Conservation (phyloP, 2,329 filamentous ascomycete species). For the Hortaea sp. region DNA sequence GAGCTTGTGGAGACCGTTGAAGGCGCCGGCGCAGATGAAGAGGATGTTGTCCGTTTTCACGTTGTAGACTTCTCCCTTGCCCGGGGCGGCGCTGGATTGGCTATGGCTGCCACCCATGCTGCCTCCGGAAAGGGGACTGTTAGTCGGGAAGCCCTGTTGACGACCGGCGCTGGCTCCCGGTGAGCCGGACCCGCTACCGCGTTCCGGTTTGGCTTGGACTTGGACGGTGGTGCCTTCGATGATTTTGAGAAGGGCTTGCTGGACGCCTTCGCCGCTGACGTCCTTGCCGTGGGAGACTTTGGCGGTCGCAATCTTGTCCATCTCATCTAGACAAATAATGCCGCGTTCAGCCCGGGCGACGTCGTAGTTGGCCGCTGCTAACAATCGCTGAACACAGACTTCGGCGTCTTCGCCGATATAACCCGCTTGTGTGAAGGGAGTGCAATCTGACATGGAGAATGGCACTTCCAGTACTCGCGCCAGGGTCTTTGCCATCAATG, state of each 20-base stretch:
- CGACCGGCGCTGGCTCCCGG: slow-evolving; percentile 6
- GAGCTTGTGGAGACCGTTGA: slow-evolving; percentile 81
- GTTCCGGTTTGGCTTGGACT: slow-evolving; percentile 74
- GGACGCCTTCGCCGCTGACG: slow-evolving; percentile 90
- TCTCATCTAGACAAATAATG: slow-evolving; percentile 92
- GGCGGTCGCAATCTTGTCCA: slow-evolving; percentile 89
- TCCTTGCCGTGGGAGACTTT: slow-evolving; percentile 85
- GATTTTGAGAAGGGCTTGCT: slow-evolving; percentile 90
- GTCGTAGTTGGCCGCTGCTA: slow-evolving; percentile 86
- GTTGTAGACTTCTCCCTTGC: slow-evolving; percentile 52
- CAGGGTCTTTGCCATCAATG: slow-evolving; percentile 84
- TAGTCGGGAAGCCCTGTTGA: slow-evolving; percentile 21
- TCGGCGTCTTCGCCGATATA: slow-evolving; percentile 99
- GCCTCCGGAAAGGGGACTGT: slow-evolving; percentile 28
- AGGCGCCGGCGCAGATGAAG: slow-evolving; percentile 93
- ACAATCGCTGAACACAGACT: slow-evolving; percentile 77
- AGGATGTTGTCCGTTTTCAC: slow-evolving; percentile 93
- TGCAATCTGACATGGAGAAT: slow-evolving; percentile 92
- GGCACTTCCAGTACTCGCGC: slow-evolving; percentile 90
- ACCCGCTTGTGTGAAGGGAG: slow-evolving; percentile 88
- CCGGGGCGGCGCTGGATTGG: slow-evolving; percentile 13
- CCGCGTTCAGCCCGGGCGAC: slow-evolving; percentile 75
- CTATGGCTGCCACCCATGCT: slow-evolving; percentile 12
- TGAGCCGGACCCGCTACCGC: slow-evolving; percentile 28
- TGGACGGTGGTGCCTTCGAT: slow-evolving; percentile 93